phyloP scores from a whole-genome alignment of 352 stramenopile species.

The Globisporangium emineosum region DNA sequence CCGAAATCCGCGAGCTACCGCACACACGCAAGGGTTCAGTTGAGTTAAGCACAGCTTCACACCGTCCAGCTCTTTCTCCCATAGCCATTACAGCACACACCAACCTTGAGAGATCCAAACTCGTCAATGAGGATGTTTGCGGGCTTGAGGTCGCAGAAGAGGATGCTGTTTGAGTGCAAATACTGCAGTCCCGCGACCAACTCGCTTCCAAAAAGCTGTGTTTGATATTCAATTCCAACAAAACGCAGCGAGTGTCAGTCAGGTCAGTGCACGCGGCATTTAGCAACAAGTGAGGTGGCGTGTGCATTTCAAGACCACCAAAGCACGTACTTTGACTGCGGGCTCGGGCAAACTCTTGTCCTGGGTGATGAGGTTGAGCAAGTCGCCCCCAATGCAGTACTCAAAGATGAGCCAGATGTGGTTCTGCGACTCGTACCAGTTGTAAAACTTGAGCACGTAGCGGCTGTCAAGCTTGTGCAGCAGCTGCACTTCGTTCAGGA shows the following conservation, averaged over 20 bases:
- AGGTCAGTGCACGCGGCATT: neutral
- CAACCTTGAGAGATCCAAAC: constrained; percentile 88
- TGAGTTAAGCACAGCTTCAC: neutral
- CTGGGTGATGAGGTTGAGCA: constrained; percentile 90
- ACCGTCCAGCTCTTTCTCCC: neutral
- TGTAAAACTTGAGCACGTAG: constrained; percentile 91
- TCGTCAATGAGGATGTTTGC: constrained; percentile 92
- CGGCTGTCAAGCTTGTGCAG: constrained; percentile 84
- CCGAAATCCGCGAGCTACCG: constrained; percentile 88
- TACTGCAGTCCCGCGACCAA: constrained; percentile 84
- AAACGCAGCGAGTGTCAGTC: neutral
- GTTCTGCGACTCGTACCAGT: constrained; percentile 95
- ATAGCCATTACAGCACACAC: neutral
- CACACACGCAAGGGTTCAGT: neutral
- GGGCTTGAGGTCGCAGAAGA: constrained; percentile 92
- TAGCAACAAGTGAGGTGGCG: neutral
- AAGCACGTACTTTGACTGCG: constrained; percentile 51
- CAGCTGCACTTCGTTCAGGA: constrained; percentile 86
- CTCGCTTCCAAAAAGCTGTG: constrained; percentile 66
- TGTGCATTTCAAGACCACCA: neutral
- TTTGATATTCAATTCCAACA: neutral
- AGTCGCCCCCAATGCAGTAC: constrained; percentile 90
- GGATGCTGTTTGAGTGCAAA: constrained; percentile 82
- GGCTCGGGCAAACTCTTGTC: constrained; percentile 81
- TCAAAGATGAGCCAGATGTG: constrained; percentile 95